Base-by-base conservation (phyloP, 2,329 filamentous ascomycete genomes). In the Rachicladosporium sp. region DNA sequence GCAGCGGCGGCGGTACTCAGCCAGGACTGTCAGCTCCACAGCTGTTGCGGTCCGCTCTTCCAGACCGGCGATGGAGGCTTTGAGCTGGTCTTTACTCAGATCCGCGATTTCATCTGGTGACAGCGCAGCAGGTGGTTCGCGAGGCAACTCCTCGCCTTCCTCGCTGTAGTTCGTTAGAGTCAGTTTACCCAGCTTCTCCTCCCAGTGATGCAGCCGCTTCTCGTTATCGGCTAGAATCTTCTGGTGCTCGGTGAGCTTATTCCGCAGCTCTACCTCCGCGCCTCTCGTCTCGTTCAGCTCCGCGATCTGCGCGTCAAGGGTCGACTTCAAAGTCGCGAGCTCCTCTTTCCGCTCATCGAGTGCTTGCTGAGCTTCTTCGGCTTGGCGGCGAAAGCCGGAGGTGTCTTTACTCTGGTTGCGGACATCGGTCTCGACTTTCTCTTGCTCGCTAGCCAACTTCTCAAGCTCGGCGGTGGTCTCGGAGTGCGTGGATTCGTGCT, bases 241-340 rank as follows among this genome's bases (percentile, higher is more conserved):
- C 49, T 94, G 83, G 59, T 89, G 91, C 57, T 96, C 89, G 56
- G 96, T 91, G 1, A 98, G 78, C 65, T 93, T 93, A 64, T 96
- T 96, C 46, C 84, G 82, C 87, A 96, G 95, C 62, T 98, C 91
- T 45, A 98, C 95, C 61, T 98, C 91, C 3, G 81, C 69, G 0
- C 86, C 88, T 7, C 89, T 77, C 0, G 82, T 93, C 55, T 86
- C 82, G 55, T 96, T 95, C 41, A 96, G 71, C 57, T 93, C 86
- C 0, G 79, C 67, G 2, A 77, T 82, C 68, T 88, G 93, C 51
- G 83, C 79, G 49, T 98, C 89, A 8, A 96, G 71, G 52, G 94
- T 84, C 3, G 74, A 68, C 65, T 96, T 98, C 41, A 96, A 62
- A 7, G 74, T 68, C 35, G 78, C 73, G 3, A 98, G 73, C 57